phyloP scores from a whole-genome alignment of 495 filamentous ascomycete genomes.

The Neurospora sp. region DNA sequence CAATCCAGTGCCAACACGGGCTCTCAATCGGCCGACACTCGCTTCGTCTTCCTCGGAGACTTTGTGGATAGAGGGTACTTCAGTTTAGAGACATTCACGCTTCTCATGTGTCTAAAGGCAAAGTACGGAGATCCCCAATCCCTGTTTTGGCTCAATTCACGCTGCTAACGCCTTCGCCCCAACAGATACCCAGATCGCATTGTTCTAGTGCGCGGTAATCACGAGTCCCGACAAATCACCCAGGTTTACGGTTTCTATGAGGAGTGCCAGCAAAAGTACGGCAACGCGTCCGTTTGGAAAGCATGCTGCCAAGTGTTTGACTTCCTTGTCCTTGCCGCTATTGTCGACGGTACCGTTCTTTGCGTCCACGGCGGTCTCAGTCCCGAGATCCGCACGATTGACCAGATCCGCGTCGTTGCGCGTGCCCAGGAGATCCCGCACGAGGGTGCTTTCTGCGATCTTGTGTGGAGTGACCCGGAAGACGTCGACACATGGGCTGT shows the following conservation, averaged over 20 bases:
- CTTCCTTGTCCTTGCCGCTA: conserved; percentile 90
- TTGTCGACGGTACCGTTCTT: conserved; percentile 91
- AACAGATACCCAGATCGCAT: conserved; percentile 85
- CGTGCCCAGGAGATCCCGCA: conserved; percentile 96
- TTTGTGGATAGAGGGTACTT: conserved; percentile 98
- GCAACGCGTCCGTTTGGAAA: conserved; percentile 98
- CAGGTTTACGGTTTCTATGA: conserved; percentile 99
- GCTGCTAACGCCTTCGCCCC: conserved; percentile 16
- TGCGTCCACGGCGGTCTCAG: conserved; percentile 96
- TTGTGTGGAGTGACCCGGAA: conserved; percentile 97
- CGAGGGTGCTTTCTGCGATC: conserved; percentile 94
- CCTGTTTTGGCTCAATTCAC: neutral
- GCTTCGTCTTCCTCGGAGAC: conserved; percentile 93
- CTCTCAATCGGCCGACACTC: conserved; percentile 56
- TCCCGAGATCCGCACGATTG: conserved; percentile 90
- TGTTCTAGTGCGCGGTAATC: conserved; percentile 92
- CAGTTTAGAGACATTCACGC: conserved; percentile 90
- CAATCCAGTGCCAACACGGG: conserved; percentile 33
- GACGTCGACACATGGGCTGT: conserved; percentile 98
- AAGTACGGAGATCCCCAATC: conserved; percentile 45
- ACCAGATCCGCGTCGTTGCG: conserved; percentile 95
- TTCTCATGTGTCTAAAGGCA: conserved; percentile 92
- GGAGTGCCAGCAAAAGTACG: conserved; percentile 95
- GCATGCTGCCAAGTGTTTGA: conserved; percentile 98
- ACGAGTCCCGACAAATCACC: conserved; percentile 95